Conservation (phyloP, 2,329 filamentous ascomycete genomes). For the Claviceps citrina region DNA sequence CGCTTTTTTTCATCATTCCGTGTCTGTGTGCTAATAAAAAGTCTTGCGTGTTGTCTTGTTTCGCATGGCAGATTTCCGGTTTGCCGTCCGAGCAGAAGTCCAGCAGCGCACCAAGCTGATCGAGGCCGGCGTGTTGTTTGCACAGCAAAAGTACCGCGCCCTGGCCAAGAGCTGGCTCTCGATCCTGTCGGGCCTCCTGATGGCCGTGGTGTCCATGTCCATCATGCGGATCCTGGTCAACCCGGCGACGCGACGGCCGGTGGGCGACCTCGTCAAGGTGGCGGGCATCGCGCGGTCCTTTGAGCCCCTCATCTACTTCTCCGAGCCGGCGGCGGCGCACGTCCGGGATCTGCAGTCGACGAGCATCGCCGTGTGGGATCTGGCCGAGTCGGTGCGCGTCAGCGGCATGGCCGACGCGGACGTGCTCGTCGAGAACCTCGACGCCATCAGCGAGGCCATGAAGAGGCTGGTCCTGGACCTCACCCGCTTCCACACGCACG, state of each 20-base stretch:
- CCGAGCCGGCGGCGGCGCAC: constrained; percentile 73
- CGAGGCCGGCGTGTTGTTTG: constrained; percentile 51
- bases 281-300: constrained; percentile 81
- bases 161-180: constrained; percentile 57
- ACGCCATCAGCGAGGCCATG: constrained; percentile 71
- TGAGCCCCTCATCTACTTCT: constrained; percentile 88
- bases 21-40: too few relatives aligned
- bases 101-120: constrained; percentile 77
- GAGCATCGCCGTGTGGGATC: constrained; percentile 84
- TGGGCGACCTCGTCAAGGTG: constrained; percentile 68
- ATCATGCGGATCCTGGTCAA: constrained; percentile 51
- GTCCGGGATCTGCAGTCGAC: constrained; percentile 82
- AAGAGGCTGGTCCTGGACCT: constrained; percentile 74
- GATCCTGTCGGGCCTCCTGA: constrained; percentile 43
- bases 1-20: not conserved
- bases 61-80: constrained; percentile 55
- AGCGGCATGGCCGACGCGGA: constrained; percentile 85
- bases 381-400: constrained; percentile 74
- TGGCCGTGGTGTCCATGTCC: constrained; percentile 49
- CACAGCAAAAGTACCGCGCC: constrained; percentile 42
- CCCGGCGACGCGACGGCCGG: constrained; percentile 37
- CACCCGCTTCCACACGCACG: constrained; percentile 82
- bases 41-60: too few relatives aligned
- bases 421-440: constrained; percentile 71
- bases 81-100: constrained; percentile 74